Percentiles rank a stretch among this genome's conserved stretches.
phyloP scores from a whole-genome alignment of 305 asterid genomes.

The Salvia sclarea region DNA sequence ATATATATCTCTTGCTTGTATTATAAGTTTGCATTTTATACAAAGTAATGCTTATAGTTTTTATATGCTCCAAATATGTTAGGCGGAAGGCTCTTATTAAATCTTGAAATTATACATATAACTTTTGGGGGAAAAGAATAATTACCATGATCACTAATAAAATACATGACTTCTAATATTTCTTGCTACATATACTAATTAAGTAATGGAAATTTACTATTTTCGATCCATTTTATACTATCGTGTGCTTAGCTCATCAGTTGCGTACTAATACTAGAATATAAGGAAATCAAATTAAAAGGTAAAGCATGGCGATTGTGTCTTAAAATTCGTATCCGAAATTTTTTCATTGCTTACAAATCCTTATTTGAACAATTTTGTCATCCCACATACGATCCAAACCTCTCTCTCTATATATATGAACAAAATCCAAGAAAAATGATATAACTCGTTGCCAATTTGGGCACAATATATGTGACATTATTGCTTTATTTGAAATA shows the following conservation, averaged over 20 bases:
- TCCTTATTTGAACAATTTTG: background rate
- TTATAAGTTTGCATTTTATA: background rate
- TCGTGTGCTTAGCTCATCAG: too few relatives aligned
- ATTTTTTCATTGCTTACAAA: background rate
- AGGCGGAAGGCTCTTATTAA: background rate
- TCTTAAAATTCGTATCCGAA: background rate
- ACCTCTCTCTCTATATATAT: too few relatives aligned
- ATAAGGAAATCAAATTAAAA: too few relatives aligned
- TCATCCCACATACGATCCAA: background rate
- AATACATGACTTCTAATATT: too few relatives aligned
- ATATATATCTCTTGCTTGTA: background rate
- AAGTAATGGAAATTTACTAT: too few relatives aligned
- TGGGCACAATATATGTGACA: background rate
- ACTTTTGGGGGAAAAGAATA: background rate
- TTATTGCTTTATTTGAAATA: conserved; percentile 10
- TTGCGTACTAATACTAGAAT: background rate
- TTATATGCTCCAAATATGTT: background rate
- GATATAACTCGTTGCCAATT: background rate
- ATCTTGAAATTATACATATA: background rate
- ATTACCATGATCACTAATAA: too few relatives aligned
- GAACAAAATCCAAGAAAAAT: background rate
- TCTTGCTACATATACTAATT: background rate
- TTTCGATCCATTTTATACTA: background rate
- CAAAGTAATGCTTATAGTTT: background rate
- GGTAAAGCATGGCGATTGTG: background rate